These are phyloP conservation scores for Jatropha podagrica DNA, from an alignment of 441 rosid genomes.

Conservation along the genomic window DNA sequence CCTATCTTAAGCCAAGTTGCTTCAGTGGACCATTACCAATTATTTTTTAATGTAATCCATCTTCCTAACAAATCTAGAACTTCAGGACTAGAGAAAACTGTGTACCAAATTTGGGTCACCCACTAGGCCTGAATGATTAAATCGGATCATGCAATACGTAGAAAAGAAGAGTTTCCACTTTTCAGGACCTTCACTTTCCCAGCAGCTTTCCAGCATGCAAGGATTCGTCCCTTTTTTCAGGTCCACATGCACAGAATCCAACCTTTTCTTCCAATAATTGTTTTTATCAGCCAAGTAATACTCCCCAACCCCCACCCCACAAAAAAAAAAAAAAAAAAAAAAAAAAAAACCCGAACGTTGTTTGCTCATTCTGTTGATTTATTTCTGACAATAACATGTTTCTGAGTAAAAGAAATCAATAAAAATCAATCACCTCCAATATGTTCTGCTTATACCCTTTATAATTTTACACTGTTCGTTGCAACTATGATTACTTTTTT, in stretches of 20 bases:
- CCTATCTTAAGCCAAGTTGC: neutral
- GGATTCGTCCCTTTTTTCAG: neutral
- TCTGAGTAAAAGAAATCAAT: constrained; percentile 3
- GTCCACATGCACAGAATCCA: constrained; percentile 10
- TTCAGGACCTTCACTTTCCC: neutral
- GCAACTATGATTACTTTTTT: constrained; percentile 1
- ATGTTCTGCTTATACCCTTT: neutral
- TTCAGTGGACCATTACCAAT: neutral
- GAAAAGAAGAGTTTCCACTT: no score
- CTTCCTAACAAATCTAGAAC: no score
- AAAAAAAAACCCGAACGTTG: neutral
- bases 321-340: constrained; percentile 4
- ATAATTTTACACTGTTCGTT: constrained; percentile 6
- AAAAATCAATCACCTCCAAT: neutral
- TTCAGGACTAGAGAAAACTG: no score
- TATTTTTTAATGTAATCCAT: no score
- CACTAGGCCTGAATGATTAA: neutral
- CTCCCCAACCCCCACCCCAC: neutral
- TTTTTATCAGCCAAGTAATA: neutral
- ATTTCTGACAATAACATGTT: constrained; percentile 19
- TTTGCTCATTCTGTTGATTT: constrained; percentile 9
- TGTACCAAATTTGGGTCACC: neutral
- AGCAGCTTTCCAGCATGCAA: constrained; percentile 4
- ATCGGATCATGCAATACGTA: neutral
- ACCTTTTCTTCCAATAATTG: neutral